Conservation (phyloP, 768 basidiomycete species). For the Phlebiopsis gigantea region DNA sequence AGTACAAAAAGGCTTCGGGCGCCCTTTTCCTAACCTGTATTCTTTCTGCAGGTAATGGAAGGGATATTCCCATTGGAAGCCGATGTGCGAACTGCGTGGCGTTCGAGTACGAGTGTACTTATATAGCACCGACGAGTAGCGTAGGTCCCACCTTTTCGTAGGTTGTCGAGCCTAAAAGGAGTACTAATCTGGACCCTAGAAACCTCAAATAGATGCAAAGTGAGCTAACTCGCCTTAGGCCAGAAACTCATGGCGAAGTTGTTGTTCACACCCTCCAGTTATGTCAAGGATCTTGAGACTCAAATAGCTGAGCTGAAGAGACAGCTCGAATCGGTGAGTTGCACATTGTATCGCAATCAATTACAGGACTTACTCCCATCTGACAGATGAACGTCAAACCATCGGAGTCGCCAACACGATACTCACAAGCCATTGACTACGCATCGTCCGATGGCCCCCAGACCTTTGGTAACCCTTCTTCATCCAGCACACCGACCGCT, state of each 20-base stretch:
- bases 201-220: background rate
- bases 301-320: background rate
- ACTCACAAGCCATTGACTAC: background rate
- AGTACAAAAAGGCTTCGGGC: constrained; percentile 20
- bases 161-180: background rate
- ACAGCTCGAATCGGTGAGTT: background rate
- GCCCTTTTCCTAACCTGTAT: background rate
- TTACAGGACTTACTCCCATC: background rate
- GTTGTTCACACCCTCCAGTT: constrained; percentile 37
- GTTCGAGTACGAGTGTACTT: constrained; percentile 56
- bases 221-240: background rate
- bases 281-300: background rate
- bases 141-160: constrained; percentile 27
- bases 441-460: background rate
- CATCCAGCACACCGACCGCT: background rate
- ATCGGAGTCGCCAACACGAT: background rate
- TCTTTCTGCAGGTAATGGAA: constrained; percentile 52
- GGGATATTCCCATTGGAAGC: constrained; percentile 53
- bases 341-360: background rate
- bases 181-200: background rate
- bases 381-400: background rate
- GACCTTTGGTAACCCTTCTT: background rate
- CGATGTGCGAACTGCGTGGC: constrained; percentile 59
- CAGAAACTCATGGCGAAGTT: background rate
- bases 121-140: constrained; percentile 40